These are phyloP conservation scores for Aspergillus ochraceoroseus DNA, from an alignment of 2,329 filamentous ascomycete species.

Conservation along the genomic window DNA sequence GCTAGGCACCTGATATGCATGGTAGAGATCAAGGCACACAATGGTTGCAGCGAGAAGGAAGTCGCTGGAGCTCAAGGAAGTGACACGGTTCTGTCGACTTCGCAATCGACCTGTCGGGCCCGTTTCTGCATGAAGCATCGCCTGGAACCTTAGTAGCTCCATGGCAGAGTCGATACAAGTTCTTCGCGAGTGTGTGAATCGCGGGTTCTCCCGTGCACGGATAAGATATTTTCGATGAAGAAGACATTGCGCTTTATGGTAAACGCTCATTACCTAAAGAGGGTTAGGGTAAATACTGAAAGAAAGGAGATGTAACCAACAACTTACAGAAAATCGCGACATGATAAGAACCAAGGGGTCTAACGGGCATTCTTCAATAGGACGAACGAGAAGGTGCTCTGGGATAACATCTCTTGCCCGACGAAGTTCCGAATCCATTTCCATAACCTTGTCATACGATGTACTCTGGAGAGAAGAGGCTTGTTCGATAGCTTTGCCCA, in stretches of 20 bases:
- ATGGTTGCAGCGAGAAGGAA: conserved; percentile 84
- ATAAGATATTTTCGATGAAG: conserved; percentile 82
- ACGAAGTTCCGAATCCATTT: conserved; percentile 54
- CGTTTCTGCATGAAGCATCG: conserved; percentile 68
- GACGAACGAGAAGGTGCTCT: conserved; percentile 69
- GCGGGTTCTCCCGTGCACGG: conserved; percentile 69
- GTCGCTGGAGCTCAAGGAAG: conserved; percentile 73
- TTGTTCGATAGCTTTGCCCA: conserved; percentile 45
- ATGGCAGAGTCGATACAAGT: conserved; percentile 83
- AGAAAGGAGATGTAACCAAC: neutral
- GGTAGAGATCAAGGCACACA: conserved; percentile 74
- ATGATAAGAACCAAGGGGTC: conserved; percentile 68
- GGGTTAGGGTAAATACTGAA: conserved; percentile 12
- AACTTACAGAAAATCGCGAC: conserved; percentile 64
- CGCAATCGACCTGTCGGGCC: conserved; percentile 66
- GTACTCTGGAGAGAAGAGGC: conserved; percentile 40
- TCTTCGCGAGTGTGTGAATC: conserved; percentile 77
- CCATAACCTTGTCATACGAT: conserved; percentile 59
- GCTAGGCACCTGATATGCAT: conserved; percentile 40
- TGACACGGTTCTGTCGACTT: conserved; percentile 72
- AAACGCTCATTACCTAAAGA: conserved; percentile 65
- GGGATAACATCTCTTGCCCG: conserved; percentile 63
- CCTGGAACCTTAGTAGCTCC: conserved; percentile 72
- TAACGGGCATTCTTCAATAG: conserved; percentile 66
- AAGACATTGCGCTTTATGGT: conserved; percentile 81